phyloP scores from a whole-genome alignment of 1,139 yeast species.

The Schwanniomyces etchellsii region DNA sequence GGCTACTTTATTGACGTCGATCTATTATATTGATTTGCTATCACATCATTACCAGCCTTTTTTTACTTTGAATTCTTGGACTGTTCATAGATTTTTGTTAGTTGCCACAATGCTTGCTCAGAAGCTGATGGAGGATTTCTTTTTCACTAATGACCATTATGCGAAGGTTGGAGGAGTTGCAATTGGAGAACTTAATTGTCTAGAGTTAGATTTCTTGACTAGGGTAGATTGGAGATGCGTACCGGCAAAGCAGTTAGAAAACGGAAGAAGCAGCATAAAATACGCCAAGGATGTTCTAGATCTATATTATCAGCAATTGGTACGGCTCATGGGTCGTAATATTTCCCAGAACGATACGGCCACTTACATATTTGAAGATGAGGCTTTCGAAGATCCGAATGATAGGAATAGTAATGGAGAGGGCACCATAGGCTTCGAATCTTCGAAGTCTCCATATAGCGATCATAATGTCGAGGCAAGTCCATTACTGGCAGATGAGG shows the following conservation, averaged over 20 bases:
- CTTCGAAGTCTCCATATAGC: too few species aligned
- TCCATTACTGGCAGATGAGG: too few species aligned
- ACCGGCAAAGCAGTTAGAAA: conserved; percentile 29
- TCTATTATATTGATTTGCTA: conserved; percentile 82
- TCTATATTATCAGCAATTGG: conserved; percentile 56
- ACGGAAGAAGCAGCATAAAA: conserved; percentile 24
- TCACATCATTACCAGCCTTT: conserved; percentile 69
- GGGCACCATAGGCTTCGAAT: too few species aligned
- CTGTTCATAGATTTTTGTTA: conserved; percentile 85
- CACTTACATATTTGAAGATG: conserved; percentile 3
- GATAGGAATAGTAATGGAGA: too few species aligned
- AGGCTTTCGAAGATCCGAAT: too few species aligned
- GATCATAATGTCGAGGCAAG: too few species aligned
- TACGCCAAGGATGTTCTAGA: conserved; percentile 46
- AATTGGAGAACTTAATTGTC: conserved; percentile 72
- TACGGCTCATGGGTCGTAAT: conserved; percentile 52
- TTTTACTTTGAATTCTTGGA: conserved; percentile 82
- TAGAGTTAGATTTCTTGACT: conserved; percentile 82
- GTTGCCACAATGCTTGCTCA: conserved; percentile 91
- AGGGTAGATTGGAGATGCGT: conserved; percentile 67
- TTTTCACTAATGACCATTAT: conserved; percentile 89
- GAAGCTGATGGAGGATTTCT: conserved; percentile 89
- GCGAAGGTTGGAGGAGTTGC: conserved; percentile 97
- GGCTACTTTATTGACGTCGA: conserved; percentile 71
- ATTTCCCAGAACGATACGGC: conserved; percentile 11